Conservation (phyloP, 495 filamentous ascomycete genomes). For the Pseudotulostoma volvatum region DNA sequence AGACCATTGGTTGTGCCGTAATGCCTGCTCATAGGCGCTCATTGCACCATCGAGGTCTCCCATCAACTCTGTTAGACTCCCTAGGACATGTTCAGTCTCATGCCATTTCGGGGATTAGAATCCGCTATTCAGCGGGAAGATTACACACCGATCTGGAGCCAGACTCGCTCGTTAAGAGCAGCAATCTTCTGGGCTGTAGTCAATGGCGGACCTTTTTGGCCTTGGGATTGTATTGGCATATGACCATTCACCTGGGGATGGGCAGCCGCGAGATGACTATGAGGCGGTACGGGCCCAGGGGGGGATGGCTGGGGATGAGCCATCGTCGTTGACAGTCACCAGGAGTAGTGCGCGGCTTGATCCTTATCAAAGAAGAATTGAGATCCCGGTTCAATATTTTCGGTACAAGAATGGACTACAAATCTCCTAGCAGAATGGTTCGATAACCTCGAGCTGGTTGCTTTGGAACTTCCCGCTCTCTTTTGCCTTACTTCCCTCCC, state of each 20-base stretch:
- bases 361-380: constrained; percentile 6
- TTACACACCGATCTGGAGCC: constrained; percentile 76
- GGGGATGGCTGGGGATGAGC: constrained; percentile 39
- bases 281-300: constrained; percentile 30
- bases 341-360: constrained; percentile 3
- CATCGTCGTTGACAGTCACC: constrained; percentile 14
- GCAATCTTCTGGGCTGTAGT: constrained; percentile 44
- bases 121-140: not conserved
- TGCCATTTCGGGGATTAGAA: no score
- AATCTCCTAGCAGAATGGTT: no score
- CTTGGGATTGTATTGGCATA: constrained; percentile 35
- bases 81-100: no score
- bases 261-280: constrained; percentile 28
- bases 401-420: no score
- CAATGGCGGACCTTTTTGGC: constrained; percentile 30
- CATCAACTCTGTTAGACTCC: constrained; percentile 72
- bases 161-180: constrained; percentile 67
- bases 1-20: constrained; percentile 77
- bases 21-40: constrained; percentile 72
- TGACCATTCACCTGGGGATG: constrained; percentile 38
- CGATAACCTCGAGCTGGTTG: no score
- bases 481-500: no score
- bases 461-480: no score
- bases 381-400: no score
- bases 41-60: constrained; percentile 78